A percentile compares a stretch with the other conserved stretches of the same genome.
Evolutionary conservation across 768 basidiomycete genomes (phyloP).

Genomic region (Calocera cornea): DNA sequence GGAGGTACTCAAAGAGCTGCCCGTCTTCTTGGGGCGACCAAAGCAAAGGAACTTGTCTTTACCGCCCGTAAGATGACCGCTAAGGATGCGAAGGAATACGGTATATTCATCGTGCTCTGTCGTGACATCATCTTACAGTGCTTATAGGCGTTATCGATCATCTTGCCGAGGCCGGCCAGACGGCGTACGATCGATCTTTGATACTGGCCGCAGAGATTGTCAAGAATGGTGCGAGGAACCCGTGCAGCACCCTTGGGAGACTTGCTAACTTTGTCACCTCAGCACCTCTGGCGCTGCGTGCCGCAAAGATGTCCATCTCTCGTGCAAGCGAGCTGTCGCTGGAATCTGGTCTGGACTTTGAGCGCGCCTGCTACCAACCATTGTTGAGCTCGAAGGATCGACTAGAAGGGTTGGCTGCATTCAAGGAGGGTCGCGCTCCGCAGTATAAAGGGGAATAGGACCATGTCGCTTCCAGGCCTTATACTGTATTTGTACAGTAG

Average conservation of each 20-base stretch:
- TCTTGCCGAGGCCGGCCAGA: constrained; percentile 44
- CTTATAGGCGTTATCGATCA: constrained; percentile 68
- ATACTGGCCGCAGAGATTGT: constrained; percentile 50
- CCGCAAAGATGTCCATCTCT: constrained; percentile 75
- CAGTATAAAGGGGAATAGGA: constrained; percentile 65
- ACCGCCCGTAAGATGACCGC: constrained; percentile 60
- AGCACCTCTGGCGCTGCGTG: constrained; percentile 80
- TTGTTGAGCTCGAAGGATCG: constrained; percentile 65
- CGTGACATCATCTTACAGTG: background rate
- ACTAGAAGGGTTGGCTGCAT: constrained; percentile 70
- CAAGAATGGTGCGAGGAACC: constrained; percentile 26
- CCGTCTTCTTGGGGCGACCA: constrained; percentile 61
- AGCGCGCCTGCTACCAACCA: constrained; percentile 70
- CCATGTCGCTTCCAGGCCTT: too few species aligned
- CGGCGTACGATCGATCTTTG: constrained; percentile 58
- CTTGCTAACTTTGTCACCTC: background rate
- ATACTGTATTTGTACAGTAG: too few species aligned
- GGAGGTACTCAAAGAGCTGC: constrained; percentile 78
- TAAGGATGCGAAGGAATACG: constrained; percentile 53
- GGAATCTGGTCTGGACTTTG: constrained; percentile 88
- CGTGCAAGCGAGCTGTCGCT: constrained; percentile 64
- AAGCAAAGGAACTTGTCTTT: constrained; percentile 77
- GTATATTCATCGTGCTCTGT: constrained; percentile 26
- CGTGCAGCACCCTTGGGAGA: constrained; percentile 32
- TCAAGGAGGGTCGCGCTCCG: constrained; percentile 68